Percentiles rank a stretch among this genome's conserved stretches.
These are phyloP conservation scores for Typha latifolia DNA, from an alignment of 176 grass and related monocot species.

Conservation along the genomic window DNA sequence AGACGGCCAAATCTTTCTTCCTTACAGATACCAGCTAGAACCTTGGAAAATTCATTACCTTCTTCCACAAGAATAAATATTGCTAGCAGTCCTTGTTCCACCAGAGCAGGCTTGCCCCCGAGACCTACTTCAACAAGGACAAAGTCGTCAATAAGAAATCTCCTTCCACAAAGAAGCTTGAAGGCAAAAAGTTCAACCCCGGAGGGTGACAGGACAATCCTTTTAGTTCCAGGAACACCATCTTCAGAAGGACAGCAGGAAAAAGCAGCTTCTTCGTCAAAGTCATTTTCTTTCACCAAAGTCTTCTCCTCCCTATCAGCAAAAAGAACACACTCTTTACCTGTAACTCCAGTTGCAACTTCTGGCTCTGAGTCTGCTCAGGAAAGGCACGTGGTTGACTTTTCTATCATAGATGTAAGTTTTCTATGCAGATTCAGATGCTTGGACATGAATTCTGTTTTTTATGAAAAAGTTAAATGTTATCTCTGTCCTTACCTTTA, in stretches of 20 bases:
- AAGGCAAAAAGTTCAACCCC: constrained; percentile 40
- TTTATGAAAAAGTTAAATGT: background rate
- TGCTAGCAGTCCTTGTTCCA: constrained; percentile 49
- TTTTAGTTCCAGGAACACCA: constrained; percentile 47
- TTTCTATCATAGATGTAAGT: constrained; percentile 57
- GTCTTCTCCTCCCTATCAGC: constrained; percentile 54
- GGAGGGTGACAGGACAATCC: constrained; percentile 61
- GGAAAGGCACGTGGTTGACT: constrained; percentile 36
- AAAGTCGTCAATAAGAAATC: constrained; percentile 69
- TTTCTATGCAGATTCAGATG: background rate
- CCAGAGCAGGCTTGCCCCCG: constrained; percentile 52
- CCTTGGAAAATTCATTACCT: constrained; percentile 37
- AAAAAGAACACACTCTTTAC: constrained; percentile 78
- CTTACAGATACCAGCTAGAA: constrained; percentile 81
- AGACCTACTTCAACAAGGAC: constrained; percentile 64
- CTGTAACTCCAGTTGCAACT: constrained; percentile 62
- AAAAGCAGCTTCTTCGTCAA: constrained; percentile 37
- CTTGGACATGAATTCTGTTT: background rate
- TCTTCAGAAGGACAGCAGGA: constrained; percentile 49
- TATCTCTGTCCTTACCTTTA: background rate
- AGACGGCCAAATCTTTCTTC: constrained; percentile 35
- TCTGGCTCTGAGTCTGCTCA: constrained; percentile 22
- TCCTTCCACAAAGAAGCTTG: constrained; percentile 50
- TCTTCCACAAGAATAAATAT: constrained; percentile 51
- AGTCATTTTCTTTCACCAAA: constrained; percentile 69